Evolutionary conservation across 306 rosid species (phyloP), one percentile per base, ranked within the genome.

Genomic region (Nissolia schottii): DNA sequence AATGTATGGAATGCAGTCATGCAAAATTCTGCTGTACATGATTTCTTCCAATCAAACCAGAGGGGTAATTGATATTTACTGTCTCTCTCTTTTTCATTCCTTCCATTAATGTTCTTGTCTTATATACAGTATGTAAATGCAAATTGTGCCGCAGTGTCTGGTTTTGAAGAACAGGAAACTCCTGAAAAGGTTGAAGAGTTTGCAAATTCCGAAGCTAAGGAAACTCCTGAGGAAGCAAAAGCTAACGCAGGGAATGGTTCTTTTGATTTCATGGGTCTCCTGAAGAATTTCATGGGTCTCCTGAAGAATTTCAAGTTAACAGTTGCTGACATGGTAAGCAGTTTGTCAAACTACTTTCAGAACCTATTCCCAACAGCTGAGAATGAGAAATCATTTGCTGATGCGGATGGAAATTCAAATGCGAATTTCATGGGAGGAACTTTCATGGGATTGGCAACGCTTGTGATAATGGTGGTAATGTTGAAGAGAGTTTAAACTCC

Each of bases 1-100:
- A 84, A 85, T 23, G 80, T 94, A 16, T 89, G 90, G 99, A 77
- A 68, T 57, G 97, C 96, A 6, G 73, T 89, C 77, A 41, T 87
- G 86, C 72, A 79, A 43, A 91, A 94, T 58, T 69, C 90, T 63
- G 85, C 11, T 10, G 79, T 91, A 10, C 63, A 61, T 75, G 79
- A 77, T 59, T 91, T 80, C 77, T 10, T 87, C 37, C 71, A 81
- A 34, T 83, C 96, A 51, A 80, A 77, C 15, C 67, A 79, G 57
- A 77, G 15, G 28, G 77, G 86, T 85, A 77, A 76, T 72, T 6
- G 10, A 58, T 56, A 10, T 60, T 20, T 10, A 4, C 20, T 6
- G 2, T 4, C 19, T 14, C 10, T 29, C 18, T 67, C 3, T 35
- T 1, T 78, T 49, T 25, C 13, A 62, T 24, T 38, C 11, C 32